Evolutionary conservation across 768 basidiomycete genomes (phyloP), one percentile per base, ranked within the genome.

Genomic region (Pleurotus ostreatus): DNA sequence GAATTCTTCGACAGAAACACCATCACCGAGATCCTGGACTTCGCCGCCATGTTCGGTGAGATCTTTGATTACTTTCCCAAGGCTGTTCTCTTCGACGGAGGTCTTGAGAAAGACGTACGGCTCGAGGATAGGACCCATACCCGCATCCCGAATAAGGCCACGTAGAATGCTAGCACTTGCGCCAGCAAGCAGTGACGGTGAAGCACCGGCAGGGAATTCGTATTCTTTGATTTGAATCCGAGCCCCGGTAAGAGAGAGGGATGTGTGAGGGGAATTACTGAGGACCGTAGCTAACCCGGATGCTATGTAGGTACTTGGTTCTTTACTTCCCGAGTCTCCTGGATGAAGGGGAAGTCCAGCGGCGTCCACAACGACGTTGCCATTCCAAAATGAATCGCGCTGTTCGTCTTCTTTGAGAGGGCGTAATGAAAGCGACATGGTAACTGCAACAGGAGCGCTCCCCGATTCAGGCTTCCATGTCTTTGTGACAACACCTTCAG

Each of bases 11-110:
- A 68, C 57, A 25, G 67, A 61, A 4, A 72, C 63, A n/a, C 76
- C 79, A 40, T 77, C 72, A 3, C 75, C 79, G 18, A 94, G 78
- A 61, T 91, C 87, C 20, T 84, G 69, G 9, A 94, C 74, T 65
- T 92, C 89, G n/a, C 89, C 91, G 1, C 84, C 83, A 58, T 86
- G 81, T 65, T 93, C 91, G 8, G 87, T 88, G n/a, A 94, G 71
- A 62, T 94, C 92, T 63, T 86, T 90, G 46, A 92, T 81, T 18
- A 89, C 83, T 62, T 84, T 89, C 20, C 92, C 91, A 2, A 94
- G 72, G 56, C 75, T 76, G 57, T 85, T 82, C 60, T 87, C 86
- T 22, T 76, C 74, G 5, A 91, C 82, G 13, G 80, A 81, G 46
- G 91, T 77, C 61, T 85, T 91, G 60, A 92, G 72, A 26, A 72